A percentile compares a stretch with the other conserved stretches of the same genome.
phyloP scores from a whole-genome alignment of 2,329 filamentous ascomycete species.

The Tolypocladium ophioglossoides region DNA sequence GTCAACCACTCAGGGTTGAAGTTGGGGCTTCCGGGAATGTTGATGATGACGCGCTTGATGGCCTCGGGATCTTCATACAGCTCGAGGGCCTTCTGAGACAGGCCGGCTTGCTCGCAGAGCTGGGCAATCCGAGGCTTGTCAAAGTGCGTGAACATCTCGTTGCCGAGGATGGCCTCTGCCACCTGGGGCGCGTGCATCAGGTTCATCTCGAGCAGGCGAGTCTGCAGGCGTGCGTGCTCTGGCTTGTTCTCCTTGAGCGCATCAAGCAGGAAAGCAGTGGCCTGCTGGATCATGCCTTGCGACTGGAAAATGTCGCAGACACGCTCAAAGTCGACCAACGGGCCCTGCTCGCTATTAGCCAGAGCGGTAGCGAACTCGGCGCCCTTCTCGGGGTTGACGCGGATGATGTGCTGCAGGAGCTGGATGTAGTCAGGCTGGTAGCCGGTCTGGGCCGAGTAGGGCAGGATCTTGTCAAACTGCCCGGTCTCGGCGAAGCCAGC shows the following conservation, averaged over 20 bases:
- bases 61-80: conserved; percentile 85
- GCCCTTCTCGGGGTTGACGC: conserved; percentile 85
- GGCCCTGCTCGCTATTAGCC: conserved; percentile 78
- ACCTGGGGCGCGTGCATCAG: conserved; percentile 93
- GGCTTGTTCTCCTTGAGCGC: conserved; percentile 90
- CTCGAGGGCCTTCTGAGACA: conserved; percentile 80
- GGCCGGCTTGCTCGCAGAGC: conserved; percentile 86
- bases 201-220: conserved; percentile 95
- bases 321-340: conserved; percentile 83
- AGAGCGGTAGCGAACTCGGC: conserved; percentile 89
- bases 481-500: conserved; percentile 91
- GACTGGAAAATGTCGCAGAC: conserved; percentile 98
- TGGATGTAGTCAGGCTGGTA: conserved; percentile 95
- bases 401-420: conserved; percentile 84
- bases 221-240: conserved; percentile 89
- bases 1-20: conserved; percentile 87
- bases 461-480: conserved; percentile 92
- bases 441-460: conserved; percentile 73
- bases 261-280: conserved; percentile 94
- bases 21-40: conserved; percentile 72
- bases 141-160: conserved; percentile 97
- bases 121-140: conserved; percentile 82
- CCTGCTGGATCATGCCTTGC: conserved; percentile 95
- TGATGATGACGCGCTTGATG: conserved; percentile 83
- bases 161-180: conserved; percentile 92